phyloP scores from a whole-genome alignment of 2,329 filamentous ascomycete genomes.

The Hypoxylon rubiginosum region DNA sequence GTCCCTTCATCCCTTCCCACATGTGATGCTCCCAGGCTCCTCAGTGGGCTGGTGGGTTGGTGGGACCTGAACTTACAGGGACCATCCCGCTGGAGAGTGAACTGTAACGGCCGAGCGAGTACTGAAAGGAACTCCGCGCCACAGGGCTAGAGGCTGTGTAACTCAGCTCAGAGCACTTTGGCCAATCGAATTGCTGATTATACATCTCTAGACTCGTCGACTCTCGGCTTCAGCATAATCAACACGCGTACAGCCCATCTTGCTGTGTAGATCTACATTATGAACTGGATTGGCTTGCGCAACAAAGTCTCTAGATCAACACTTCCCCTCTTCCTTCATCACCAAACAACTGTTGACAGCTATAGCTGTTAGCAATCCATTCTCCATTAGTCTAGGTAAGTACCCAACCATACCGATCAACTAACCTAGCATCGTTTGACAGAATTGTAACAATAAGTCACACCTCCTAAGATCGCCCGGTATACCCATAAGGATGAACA shows the following conservation, averaged over 20 bases:
- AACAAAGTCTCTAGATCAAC: too few relatives aligned
- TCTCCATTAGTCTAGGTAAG: too few relatives aligned
- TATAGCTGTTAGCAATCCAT: too few relatives aligned
- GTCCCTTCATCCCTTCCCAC: slow-evolving; percentile 13
- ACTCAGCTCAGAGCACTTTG: slow-evolving; percentile 22
- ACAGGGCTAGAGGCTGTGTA: slow-evolving; percentile 32
- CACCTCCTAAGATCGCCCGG: slow-evolving; percentile 28
- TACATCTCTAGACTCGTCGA: slow-evolving; percentile 5
- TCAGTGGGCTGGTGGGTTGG: neutral
- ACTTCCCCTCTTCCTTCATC: neutral
- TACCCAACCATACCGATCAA: too few relatives aligned
- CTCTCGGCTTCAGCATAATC: slow-evolving; percentile 30
- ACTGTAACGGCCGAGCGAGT: slow-evolving; percentile 15
- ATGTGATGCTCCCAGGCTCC: too few relatives aligned
- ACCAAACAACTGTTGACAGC: too few relatives aligned
- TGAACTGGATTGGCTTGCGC: neutral
- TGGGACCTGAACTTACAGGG: slow-evolving; percentile 20
- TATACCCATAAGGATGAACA: slow-evolving; percentile 15
- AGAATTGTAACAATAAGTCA: slow-evolving; percentile 7
- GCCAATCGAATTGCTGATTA: slow-evolving; percentile 19
- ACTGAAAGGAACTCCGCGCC: slow-evolving; percentile 31
- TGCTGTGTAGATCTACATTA: neutral
- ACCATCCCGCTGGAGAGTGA: slow-evolving; percentile 13
- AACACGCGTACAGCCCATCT: slow-evolving; percentile 28
- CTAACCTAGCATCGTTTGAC: slow-evolving; percentile 4